phyloP scores from a whole-genome alignment of 768 basidiomycete species.

The Pholiota microspora region DNA sequence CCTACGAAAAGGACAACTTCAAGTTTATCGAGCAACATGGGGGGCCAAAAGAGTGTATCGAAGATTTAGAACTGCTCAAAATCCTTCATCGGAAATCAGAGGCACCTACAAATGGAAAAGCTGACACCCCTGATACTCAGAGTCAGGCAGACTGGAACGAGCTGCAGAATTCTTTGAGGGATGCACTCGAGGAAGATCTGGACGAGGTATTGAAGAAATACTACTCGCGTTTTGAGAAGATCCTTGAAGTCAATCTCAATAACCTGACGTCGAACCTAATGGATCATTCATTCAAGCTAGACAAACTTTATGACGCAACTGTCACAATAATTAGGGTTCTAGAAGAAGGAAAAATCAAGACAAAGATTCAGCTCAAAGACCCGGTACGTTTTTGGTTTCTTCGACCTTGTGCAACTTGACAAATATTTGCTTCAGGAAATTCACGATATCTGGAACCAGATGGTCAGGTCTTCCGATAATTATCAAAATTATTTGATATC shows the following conservation, averaged over 20 bases:
- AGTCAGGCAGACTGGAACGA: neutral
- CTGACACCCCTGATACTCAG: neutral
- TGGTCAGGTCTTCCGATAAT: constrained; percentile 1
- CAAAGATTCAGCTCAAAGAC: constrained; percentile 9
- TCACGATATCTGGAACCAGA: constrained; percentile 12
- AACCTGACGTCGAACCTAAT: constrained; percentile 8
- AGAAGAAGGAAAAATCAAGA: constrained; percentile 13
- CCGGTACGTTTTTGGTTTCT: constrained; percentile 4
- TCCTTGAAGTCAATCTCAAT: constrained; percentile 11
- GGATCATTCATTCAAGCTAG: constrained; percentile 8
- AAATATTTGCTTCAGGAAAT: constrained; percentile 3
- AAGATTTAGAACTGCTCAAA: constrained; percentile 25
- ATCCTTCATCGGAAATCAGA: constrained; percentile 21
- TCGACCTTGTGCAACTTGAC: neutral
- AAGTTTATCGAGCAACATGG: constrained; percentile 32
- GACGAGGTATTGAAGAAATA: constrained; percentile 7
- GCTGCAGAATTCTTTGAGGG: neutral
- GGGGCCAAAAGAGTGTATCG: constrained; percentile 28
- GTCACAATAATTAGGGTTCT: constrained; percentile 8
- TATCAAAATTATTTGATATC: neutral
- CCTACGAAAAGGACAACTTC: constrained; percentile 31
- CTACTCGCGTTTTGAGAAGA: constrained; percentile 9
- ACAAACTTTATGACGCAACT: constrained; percentile 5
- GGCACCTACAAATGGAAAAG: neutral
- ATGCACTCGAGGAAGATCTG: constrained; percentile 6